Percentiles rank a stretch among this genome's conserved stretches.
Evolutionary conservation across 345 rosid species (phyloP).

Genomic region (Linum lewisii): DNA sequence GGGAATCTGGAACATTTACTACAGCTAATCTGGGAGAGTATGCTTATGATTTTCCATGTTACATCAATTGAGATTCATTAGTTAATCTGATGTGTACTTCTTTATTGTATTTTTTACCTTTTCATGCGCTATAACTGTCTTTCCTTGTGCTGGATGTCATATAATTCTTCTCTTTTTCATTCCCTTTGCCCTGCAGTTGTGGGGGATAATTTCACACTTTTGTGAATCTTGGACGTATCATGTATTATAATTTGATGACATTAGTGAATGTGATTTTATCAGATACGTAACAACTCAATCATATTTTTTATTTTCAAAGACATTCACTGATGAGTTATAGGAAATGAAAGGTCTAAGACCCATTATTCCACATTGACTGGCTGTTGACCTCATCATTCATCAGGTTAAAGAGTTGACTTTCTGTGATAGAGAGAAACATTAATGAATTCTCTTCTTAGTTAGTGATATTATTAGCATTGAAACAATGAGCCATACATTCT

Average conservation of each 20-base stretch:
- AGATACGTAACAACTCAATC: background rate
- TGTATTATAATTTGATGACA: background rate
- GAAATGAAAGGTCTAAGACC: background rate
- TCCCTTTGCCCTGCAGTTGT: background rate
- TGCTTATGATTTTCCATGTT: slow-evolving; percentile 18
- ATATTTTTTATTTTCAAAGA: background rate
- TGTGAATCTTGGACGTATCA: background rate
- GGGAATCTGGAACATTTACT: slow-evolving; percentile 72
- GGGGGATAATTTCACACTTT: background rate
- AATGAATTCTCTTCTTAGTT: too few species aligned
- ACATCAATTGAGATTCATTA: background rate
- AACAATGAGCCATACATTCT: too few species aligned
- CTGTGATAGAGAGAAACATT: background rate
- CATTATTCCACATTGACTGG: background rate
- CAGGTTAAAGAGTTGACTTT: background rate
- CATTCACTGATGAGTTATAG: background rate
- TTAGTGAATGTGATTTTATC: background rate
- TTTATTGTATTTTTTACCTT: background rate
- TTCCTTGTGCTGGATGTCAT: background rate
- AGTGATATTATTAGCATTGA: too few species aligned
- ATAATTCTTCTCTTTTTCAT: background rate
- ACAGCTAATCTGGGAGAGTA: slow-evolving; percentile 71
- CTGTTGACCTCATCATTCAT: background rate
- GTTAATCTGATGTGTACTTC: too few species aligned
- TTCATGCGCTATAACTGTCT: background rate